Evolutionary conservation across 306 rosid species (phyloP).

Genomic region (Pterocarpus santalinus): DNA sequence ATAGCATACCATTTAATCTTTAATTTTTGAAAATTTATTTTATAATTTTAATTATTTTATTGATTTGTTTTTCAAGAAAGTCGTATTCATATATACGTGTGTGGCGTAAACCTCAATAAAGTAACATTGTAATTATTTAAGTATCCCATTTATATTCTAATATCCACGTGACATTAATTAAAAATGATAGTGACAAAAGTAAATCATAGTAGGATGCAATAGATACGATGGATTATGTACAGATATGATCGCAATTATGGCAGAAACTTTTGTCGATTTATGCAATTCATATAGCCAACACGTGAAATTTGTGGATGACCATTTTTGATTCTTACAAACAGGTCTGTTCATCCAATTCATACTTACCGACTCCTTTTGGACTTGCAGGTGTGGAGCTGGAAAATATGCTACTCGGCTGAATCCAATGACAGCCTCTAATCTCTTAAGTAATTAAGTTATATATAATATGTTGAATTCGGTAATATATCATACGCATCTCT

Average conservation of each 20-base stretch:
- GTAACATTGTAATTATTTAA: neutral
- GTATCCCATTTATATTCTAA: neutral
- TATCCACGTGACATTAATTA: conserved; percentile 36
- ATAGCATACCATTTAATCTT: too few species aligned
- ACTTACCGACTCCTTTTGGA: neutral
- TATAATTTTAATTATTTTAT: too few species aligned
- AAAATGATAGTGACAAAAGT: conserved; percentile 17
- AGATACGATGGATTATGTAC: neutral
- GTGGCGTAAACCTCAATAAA: too few species aligned
- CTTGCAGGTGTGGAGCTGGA: neutral
- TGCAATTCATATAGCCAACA: conserved; percentile 9
- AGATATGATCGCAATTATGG: conserved; percentile 26
- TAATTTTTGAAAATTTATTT: too few species aligned
- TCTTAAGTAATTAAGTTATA: too few species aligned
- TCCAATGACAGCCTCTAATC: too few species aligned
- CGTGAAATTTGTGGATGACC: conserved; percentile 35
- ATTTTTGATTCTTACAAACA: conserved; percentile 1
- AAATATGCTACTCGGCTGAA: neutral
- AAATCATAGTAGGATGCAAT: neutral
- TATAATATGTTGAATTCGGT: too few species aligned
- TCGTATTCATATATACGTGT: too few species aligned
- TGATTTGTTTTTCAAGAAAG: too few species aligned
- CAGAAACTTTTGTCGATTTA: conserved; percentile 32
- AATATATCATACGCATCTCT: too few species aligned
- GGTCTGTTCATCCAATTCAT: neutral